Evolutionary conservation across 257 asterid species (phyloP).

Genomic region (Echium plantagineum): DNA sequence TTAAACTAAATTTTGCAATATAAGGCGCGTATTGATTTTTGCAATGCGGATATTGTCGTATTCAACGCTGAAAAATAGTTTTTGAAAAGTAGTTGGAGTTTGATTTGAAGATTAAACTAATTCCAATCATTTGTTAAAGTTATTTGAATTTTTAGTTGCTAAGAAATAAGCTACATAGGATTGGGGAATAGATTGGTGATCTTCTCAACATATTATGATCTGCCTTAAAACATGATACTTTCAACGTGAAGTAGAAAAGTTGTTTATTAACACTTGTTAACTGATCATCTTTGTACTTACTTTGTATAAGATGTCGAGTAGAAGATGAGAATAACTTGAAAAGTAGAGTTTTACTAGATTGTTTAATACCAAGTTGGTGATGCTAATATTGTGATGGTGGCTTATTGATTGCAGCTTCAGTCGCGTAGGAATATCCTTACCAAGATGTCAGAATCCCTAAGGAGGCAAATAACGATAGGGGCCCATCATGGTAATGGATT

Average conservation of each 20-base stretch:
- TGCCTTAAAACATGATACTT: neutral
- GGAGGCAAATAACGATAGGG: conserved; percentile 36
- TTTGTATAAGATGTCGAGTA: neutral
- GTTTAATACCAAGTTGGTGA: neutral
- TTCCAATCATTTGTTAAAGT: neutral
- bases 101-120: neutral
- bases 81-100: conserved; percentile 6
- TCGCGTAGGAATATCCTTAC: neutral
- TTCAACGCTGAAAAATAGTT: neutral
- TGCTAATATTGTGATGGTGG: neutral
- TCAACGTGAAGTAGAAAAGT: neutral
- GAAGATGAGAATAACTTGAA: neutral
- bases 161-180: neutral
- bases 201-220: neutral
- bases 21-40: neutral
- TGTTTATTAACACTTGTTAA: conserved; percentile 1
- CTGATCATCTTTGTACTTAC: neutral
- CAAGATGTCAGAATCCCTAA: conserved; percentile 89
- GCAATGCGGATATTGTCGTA: conserved; percentile 10
- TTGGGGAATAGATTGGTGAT: neutral
- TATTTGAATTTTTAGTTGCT: conserved; percentile 7
- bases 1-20: neutral
- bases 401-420: neutral
- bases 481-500: conserved; percentile 35
- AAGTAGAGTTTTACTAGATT: neutral